phyloP scores from a whole-genome alignment of 257 asterid species.

The Scutellaria barbata region DNA sequence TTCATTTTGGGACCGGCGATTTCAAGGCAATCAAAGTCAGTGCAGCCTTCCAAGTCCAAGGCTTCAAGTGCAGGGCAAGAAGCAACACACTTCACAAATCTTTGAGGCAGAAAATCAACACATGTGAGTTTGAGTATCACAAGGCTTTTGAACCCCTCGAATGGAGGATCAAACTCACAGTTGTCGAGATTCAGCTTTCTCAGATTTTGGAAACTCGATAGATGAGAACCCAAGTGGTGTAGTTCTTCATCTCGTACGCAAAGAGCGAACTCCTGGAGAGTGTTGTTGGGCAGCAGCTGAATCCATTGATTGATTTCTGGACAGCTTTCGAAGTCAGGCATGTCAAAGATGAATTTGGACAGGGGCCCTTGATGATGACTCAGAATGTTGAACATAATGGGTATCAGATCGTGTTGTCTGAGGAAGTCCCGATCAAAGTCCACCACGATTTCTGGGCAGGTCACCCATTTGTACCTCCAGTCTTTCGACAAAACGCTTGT shows the following conservation, averaged over 20 bases:
- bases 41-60: constrained; percentile 45
- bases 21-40: constrained; percentile 47
- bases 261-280: constrained; percentile 48
- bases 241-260: constrained; percentile 39
- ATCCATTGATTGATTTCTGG: constrained; percentile 49
- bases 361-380: constrained; percentile 49
- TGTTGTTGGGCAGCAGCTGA: constrained; percentile 38
- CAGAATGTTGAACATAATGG: constrained; percentile 44
- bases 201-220: constrained; percentile 43
- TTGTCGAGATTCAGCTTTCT: constrained; percentile 45
- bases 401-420: constrained; percentile 39
- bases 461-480: constrained; percentile 56
- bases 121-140: constrained; percentile 45
- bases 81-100: constrained; percentile 41
- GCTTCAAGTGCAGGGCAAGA: constrained; percentile 45
- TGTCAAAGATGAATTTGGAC: constrained; percentile 44
- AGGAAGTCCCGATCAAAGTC: constrained; percentile 46
- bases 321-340: constrained; percentile 40
- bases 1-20: constrained; percentile 45
- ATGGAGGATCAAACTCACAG: constrained; percentile 45
- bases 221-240: constrained; percentile 41
- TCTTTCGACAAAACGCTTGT: constrained; percentile 54
- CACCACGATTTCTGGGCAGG: constrained; percentile 48
- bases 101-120: constrained; percentile 36
- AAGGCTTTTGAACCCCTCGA: constrained; percentile 47